These are phyloP conservation scores for Ziziphus jujuba DNA, from an alignment of 306 rosid species.

Conservation along the genomic window DNA sequence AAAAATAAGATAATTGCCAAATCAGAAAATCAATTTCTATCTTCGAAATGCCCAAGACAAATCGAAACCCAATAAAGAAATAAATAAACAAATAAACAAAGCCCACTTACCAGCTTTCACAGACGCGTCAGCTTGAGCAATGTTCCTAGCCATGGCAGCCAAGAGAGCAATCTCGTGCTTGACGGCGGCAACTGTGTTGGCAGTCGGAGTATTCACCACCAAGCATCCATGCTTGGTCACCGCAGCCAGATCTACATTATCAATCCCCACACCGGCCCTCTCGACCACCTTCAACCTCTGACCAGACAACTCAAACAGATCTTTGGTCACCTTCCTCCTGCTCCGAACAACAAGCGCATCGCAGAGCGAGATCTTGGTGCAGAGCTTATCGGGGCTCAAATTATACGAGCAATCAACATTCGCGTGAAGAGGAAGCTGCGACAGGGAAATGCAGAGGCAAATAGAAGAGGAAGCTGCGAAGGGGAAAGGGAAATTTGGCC, in stretches of 20 bases:
- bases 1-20: not conserved
- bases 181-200: constrained; percentile 94
- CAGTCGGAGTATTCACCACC: constrained; percentile 96
- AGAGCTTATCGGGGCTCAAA: constrained; percentile 80
- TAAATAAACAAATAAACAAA: not conserved
- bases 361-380: constrained; percentile 97
- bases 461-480: too few species aligned
- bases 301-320: constrained; percentile 84
- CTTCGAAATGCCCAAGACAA: too few species aligned
- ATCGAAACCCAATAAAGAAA: not conserved
- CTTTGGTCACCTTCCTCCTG: constrained; percentile 86
- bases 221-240: constrained; percentile 94
- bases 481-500: too few species aligned
- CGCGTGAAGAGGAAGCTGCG: too few species aligned
- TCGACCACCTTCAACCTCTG: constrained; percentile 96
- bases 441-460: too few species aligned
- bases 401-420: constrained; percentile 89
- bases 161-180: constrained; percentile 94
- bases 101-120: constrained; percentile 72
- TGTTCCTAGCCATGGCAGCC: constrained; percentile 95
- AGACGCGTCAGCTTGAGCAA: constrained; percentile 95
- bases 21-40: too few species aligned
- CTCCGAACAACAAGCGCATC: constrained; percentile 94
- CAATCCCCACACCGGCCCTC: constrained; percentile 96
- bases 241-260: constrained; percentile 98